phyloP scores from a whole-genome alignment of 164 flowering plant genomes.

The Sedum album region DNA sequence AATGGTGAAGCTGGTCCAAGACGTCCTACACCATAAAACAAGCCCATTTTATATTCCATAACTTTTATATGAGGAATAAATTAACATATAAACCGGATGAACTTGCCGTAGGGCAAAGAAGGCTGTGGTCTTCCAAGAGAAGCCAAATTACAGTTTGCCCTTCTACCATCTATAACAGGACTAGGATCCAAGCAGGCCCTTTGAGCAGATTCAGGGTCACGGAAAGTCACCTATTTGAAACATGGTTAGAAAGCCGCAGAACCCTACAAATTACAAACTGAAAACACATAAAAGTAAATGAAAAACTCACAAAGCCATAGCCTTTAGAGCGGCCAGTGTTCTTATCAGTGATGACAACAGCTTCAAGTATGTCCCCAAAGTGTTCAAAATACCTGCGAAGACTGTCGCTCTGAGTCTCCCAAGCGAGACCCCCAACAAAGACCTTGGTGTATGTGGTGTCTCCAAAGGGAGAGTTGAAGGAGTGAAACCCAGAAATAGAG shows the following conservation, averaged over 20 bases:
- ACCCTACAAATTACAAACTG: too few species aligned
- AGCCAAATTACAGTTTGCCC: constrained; percentile 93
- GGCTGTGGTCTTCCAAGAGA: constrained; percentile 87
- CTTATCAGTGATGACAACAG: constrained; percentile 93
- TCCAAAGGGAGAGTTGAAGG: constrained; percentile 80
- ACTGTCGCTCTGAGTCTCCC: constrained; percentile 97
- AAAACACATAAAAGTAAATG: neutral
- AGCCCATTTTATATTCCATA: neutral
- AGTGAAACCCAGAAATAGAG: constrained; percentile 57
- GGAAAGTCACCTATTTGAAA: constrained; percentile 77
- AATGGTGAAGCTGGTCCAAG: constrained; percentile 47
- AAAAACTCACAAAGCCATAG: constrained; percentile 90
- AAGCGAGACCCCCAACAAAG: constrained; percentile 94
- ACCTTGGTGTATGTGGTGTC: constrained; percentile 93
- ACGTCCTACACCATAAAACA: constrained; percentile 39
- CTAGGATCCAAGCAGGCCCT: constrained; percentile 83
- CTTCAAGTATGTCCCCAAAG: constrained; percentile 93
- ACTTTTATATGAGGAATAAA: neutral
- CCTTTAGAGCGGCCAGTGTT: constrained; percentile 96
- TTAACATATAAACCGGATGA: neutral
- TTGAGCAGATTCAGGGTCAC: constrained; percentile 81
- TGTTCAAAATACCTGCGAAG: constrained; percentile 79
- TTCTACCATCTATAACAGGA: constrained; percentile 82
- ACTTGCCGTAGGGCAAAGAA: constrained; percentile 40
- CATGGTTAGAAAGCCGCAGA: neutral